phyloP scores from a whole-genome alignment of 306 rosid species.

The Glycine tomentella region DNA sequence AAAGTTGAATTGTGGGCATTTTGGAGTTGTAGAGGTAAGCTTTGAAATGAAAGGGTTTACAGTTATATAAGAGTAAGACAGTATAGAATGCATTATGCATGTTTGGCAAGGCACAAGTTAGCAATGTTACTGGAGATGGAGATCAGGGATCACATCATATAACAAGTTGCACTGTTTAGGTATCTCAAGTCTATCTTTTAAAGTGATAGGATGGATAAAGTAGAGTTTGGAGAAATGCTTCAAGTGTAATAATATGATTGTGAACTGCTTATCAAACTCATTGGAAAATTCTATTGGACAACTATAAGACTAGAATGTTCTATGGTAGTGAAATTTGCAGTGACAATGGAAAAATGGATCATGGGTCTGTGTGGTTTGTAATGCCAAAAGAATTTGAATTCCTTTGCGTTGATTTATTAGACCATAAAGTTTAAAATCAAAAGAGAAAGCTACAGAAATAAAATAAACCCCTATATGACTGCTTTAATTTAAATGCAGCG shows the following conservation, averaged over 20 bases:
- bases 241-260: background rate
- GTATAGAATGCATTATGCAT: background rate
- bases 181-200: background rate
- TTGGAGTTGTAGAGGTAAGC: background rate
- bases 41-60: slow-evolving; percentile 14
- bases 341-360: slow-evolving; percentile 18
- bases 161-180: background rate
- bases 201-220: background rate
- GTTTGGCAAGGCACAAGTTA: background rate
- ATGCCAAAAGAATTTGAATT: background rate
- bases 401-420: background rate
- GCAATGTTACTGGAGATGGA: background rate
- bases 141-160: background rate
- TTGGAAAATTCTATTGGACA: background rate
- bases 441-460: background rate
- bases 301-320: background rate
- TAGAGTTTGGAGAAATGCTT: background rate
- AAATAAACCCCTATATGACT: background rate
- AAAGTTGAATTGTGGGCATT: background rate
- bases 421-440: background rate
- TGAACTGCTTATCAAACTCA: background rate
- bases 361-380: background rate
- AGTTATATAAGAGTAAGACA: background rate
- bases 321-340: slow-evolving; percentile 15
- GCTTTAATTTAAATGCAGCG: background rate